A percentile compares a stretch with the other conserved stretches of the same genome.
Evolutionary conservation across 192 early-diverging fungal genomes (phyloP).

Genomic region (Chytriomyces sp.): DNA sequence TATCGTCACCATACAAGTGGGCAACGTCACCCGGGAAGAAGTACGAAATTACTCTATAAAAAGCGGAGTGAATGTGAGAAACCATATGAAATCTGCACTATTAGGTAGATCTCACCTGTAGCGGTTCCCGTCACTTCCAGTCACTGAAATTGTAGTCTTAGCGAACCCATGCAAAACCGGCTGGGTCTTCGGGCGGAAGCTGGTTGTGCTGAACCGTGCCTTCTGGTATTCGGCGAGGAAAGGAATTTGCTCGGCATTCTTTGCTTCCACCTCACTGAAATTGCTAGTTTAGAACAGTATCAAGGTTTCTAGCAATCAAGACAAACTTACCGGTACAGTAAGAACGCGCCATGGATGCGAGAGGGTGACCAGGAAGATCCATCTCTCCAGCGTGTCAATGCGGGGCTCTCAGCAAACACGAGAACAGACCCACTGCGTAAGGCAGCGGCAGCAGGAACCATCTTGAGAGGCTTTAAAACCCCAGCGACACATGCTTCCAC

Average conservation of each 20-base stretch:
- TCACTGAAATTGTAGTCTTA: slow-evolving; percentile 3
- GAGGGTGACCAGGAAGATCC: slow-evolving; percentile 7
- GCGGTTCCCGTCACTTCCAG: slow-evolving; percentile 8
- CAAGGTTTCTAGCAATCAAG: background rate
- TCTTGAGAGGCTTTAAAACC: background rate
- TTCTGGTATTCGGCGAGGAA: background rate
- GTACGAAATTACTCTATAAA: background rate
- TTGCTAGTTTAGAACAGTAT: background rate
- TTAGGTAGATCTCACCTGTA: too few relatives aligned
- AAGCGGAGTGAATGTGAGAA: too few relatives aligned
- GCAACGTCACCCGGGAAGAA: background rate
- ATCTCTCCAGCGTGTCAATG: slow-evolving; percentile 14
- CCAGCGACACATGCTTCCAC: slow-evolving; percentile 17
- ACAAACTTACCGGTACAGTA: slow-evolving; percentile 5
- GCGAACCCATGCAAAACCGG: slow-evolving; percentile 12
- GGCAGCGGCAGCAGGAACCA: slow-evolving; percentile 4
- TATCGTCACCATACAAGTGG: background rate
- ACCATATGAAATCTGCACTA: too few relatives aligned
- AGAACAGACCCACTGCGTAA: slow-evolving; percentile 13
- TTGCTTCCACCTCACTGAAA: background rate
- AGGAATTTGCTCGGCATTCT: background rate
- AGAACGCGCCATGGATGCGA: slow-evolving; percentile 9
- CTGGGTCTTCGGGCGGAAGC: slow-evolving; percentile 4
- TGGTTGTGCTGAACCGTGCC: slow-evolving; percentile 1
- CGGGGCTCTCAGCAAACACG: slow-evolving; percentile 1